phyloP scores from a whole-genome alignment of 345 rosid species.

The Abelmoschus esculentus region DNA sequence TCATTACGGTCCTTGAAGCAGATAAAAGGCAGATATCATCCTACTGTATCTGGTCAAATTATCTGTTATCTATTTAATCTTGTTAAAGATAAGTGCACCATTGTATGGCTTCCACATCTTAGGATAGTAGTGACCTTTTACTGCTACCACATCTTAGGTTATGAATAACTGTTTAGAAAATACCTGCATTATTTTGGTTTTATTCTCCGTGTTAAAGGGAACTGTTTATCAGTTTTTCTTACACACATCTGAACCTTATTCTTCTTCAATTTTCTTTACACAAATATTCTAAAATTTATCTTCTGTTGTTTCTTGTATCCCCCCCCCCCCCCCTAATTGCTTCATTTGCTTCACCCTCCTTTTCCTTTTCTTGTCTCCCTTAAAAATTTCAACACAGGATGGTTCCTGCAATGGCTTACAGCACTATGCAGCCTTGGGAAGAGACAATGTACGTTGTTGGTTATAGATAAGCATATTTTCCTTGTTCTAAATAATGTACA shows the following conservation, averaged over 20 bases:
- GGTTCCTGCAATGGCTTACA: slow-evolving; percentile 99
- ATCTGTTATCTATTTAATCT: background rate
- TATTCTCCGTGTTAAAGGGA: background rate
- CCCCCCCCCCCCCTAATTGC: background rate
- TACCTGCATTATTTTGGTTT: background rate
- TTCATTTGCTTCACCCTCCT: background rate
- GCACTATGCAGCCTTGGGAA: slow-evolving; percentile 98
- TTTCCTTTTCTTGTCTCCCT: background rate
- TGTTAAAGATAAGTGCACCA: background rate
- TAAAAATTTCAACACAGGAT: slow-evolving; percentile 42
- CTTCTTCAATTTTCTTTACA: background rate
- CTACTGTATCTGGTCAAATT: background rate
- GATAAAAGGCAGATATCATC: background rate
- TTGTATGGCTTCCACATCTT: background rate
- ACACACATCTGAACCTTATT: background rate
- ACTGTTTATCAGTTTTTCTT: background rate
- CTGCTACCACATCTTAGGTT: background rate
- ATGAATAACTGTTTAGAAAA: background rate
- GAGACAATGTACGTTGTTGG: slow-evolving; percentile 63
- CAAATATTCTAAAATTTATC: background rate
- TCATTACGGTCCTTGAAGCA: slow-evolving; percentile 4
- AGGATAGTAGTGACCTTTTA: background rate
- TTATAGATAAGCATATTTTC: background rate
- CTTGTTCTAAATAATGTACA: background rate
- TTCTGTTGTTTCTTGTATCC: background rate